Conservation (phyloP, 1,139 yeast species). For the Debaryomyces sp. region DNA sequence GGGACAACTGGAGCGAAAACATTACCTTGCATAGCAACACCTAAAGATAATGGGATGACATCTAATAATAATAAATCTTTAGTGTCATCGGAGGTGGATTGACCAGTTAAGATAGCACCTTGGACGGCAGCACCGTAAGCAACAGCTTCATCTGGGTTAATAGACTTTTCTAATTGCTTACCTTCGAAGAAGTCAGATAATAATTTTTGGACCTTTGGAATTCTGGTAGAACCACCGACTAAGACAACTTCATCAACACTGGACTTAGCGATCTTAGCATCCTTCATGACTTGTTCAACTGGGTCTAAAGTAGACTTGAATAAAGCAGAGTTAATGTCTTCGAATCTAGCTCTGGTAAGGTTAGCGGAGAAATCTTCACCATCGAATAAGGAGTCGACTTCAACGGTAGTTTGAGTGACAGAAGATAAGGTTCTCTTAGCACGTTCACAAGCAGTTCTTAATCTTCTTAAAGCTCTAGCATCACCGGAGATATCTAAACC, state of each 20-base stretch:
- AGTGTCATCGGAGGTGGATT: conserved; percentile 95
- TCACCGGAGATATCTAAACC: conserved; percentile 89
- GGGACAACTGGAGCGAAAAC: conserved; percentile 99
- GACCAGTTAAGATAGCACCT: conserved; percentile 99
- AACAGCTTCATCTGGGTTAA: conserved; percentile 99
- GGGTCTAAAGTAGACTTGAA: conserved; percentile 97
- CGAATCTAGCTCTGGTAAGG: conserved; percentile 99
- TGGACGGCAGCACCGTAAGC: conserved; percentile 99
- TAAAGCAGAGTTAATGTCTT: conserved; percentile 93
- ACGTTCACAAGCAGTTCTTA: conserved; percentile 99
- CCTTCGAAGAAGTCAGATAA: conserved; percentile 98
- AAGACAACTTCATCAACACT: conserved; percentile 93
- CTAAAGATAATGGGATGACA: conserved; percentile 97
- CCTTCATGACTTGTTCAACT: conserved; percentile 97
- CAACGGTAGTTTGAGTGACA: conserved; percentile 94
- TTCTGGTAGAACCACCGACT: conserved; percentile 99
- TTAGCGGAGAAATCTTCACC: conserved; percentile 97
- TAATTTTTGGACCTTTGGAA: conserved; percentile 97
- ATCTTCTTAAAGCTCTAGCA: conserved; percentile 97
- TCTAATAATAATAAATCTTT: conserved; percentile 96
- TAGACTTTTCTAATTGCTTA: conserved; percentile 93
- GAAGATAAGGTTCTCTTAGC: conserved; percentile 99
- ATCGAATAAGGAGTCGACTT: conserved; percentile 94
- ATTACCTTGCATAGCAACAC: conserved; percentile 99
- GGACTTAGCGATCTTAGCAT: conserved; percentile 88